Percentiles rank a stretch among this genome's conserved stretches.
These are phyloP conservation scores for Saraca asoca DNA, from an alignment of 331 rosid species.

Conservation along the genomic window DNA sequence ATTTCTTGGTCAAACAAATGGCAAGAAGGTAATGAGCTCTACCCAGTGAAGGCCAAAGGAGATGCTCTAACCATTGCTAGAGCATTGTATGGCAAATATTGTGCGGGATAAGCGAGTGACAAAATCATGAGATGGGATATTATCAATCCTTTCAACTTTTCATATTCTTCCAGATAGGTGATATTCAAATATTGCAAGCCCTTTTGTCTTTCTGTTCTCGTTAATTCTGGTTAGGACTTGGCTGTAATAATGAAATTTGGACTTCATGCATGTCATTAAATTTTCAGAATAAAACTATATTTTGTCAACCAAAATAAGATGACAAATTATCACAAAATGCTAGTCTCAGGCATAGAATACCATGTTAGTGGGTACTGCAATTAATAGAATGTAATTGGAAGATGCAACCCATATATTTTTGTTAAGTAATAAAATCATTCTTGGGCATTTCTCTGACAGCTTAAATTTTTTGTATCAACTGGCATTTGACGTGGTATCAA, in stretches of 20 bases:
- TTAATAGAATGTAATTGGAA: too few relatives aligned
- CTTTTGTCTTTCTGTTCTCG: slow-evolving; percentile 12
- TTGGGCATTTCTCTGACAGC: too few relatives aligned
- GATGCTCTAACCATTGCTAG: slow-evolving; percentile 68
- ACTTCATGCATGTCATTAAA: neutral
- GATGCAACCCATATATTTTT: too few relatives aligned
- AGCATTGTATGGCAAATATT: slow-evolving; percentile 61
- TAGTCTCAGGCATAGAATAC: too few relatives aligned
- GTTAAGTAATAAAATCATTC: too few relatives aligned
- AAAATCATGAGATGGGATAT: slow-evolving; percentile 3
- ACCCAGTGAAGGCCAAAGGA: slow-evolving; percentile 69
- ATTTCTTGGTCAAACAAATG: slow-evolving; percentile 75
- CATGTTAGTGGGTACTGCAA: too few relatives aligned
- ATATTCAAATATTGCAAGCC: slow-evolving; percentile 3
- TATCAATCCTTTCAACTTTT: slow-evolving; percentile 2
- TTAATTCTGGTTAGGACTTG: neutral
- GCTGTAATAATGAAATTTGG: neutral
- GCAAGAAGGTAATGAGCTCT: slow-evolving; percentile 73
- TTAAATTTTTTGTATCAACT: too few relatives aligned
- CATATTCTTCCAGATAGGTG: slow-evolving; percentile 21
- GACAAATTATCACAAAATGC: neutral
- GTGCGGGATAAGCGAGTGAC: slow-evolving; percentile 31
- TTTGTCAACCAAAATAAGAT: neutral
- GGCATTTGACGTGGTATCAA: too few relatives aligned
- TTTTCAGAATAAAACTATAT: neutral